Conservation (phyloP, 306 rosid species). For the Vicia faba region DNA sequence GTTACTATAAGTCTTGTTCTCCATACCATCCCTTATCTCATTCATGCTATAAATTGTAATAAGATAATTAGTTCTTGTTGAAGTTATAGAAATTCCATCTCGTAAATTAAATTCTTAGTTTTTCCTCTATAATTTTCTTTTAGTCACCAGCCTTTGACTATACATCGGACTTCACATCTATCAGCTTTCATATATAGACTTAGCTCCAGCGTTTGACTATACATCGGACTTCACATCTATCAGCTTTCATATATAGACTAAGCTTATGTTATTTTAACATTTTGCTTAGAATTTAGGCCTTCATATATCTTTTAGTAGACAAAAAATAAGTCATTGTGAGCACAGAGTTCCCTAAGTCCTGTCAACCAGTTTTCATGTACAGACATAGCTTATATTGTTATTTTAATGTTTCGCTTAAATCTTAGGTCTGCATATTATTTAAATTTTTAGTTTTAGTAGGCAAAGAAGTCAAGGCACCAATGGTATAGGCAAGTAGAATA, state of each 20-base stretch:
- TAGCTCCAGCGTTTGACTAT: not conserved
- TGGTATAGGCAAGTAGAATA: not conserved
- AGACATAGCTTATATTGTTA: slow-evolving; percentile 16
- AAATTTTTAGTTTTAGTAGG: not conserved
- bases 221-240: slow-evolving; percentile 5
- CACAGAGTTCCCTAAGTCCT: slow-evolving; percentile 22
- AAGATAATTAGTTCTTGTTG: slow-evolving; percentile 2
- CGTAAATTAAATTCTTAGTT: not conserved
- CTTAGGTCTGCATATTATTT: slow-evolving; percentile 18
- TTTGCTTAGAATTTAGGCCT: slow-evolving; percentile 14
- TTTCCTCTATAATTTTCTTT: not conserved
- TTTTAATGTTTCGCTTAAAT: not conserved
- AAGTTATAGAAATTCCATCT: slow-evolving; percentile 23
- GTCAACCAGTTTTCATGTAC: slow-evolving; percentile 1
- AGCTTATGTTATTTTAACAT: slow-evolving; percentile 9
- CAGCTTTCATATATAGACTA: slow-evolving; percentile 11
- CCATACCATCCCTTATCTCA: slow-evolving; percentile 31
- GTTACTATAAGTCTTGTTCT: slow-evolving; percentile 12
- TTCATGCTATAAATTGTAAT: slow-evolving; percentile 4
- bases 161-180: slow-evolving; percentile 6
- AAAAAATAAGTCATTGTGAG: not conserved
- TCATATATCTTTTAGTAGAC: slow-evolving; percentile 5
- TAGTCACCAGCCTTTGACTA: not conserved
- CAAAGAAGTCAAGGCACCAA: not conserved
- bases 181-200: slow-evolving; percentile 9